Conservation (phyloP, 352 stramenopile genomes). For the Phytophthora brassicae region DNA sequence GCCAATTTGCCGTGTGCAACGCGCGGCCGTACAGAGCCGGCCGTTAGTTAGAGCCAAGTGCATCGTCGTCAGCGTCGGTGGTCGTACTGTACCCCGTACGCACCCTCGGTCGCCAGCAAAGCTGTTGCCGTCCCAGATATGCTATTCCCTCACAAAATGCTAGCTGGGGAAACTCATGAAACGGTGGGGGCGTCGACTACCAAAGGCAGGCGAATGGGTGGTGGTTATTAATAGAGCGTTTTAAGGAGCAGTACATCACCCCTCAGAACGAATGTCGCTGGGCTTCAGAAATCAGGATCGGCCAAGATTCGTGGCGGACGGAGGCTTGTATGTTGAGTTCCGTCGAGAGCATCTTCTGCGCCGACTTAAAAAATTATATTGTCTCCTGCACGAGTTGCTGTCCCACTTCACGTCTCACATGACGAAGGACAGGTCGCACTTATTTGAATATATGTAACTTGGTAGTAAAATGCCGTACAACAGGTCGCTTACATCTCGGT, state of each 20-base stretch:
- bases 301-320: conserved; percentile 12
- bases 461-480: background rate
- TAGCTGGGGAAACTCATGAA: background rate
- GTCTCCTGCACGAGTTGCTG: background rate
- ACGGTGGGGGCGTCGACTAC: background rate
- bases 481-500: conserved; percentile 14
- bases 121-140: too few relatives aligned
- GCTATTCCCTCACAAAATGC: too few relatives aligned
- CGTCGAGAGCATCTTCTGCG: conserved; percentile 1
- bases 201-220: background rate
- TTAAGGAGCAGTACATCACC: too few relatives aligned
- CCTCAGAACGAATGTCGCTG: conserved; percentile 27
- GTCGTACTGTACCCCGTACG: too few relatives aligned
- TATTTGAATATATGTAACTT: background rate
- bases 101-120: too few relatives aligned
- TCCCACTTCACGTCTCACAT: conserved; percentile 20
- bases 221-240: background rate
- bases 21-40: background rate
- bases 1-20: background rate
- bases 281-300: conserved; percentile 18
- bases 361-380: conserved; percentile 27
- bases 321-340: too few relatives aligned
- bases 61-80: background rate
- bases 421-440: background rate
- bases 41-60: too few relatives aligned